Base-by-base conservation (phyloP, 116 monocot genomes). In the Phalaenopsis hybrid region DNA sequence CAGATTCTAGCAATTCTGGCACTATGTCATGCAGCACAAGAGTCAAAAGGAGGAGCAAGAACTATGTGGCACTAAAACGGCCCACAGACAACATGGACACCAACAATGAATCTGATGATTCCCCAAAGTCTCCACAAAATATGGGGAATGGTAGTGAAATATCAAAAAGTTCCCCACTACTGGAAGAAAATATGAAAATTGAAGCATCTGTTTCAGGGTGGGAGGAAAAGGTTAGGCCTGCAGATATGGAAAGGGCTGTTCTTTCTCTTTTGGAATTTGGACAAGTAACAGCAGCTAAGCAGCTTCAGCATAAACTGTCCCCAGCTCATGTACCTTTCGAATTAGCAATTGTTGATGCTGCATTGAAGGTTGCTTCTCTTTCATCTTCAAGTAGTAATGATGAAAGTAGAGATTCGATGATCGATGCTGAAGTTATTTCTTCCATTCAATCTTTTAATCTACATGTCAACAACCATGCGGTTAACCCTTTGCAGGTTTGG, bases 201-300 rank as follows among this genome's bases (percentile, higher is more conserved):
- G 99, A 94, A 83, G 75, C 84, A 65, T 86, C 90, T 70, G 79
- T 99, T 52, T 90, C 90, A 57, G 92, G 85, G 78, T 99, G 99
- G 99, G 99, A 99, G 73, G 92, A 95, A 84, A 95, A 85, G 79
- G 83, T 95, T n/a, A 87, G 82, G 78, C 92, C 92, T 81, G 91
- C 89, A 78, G 95, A 99, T 57, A 80, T 99, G 81, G 95, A 99
- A 86, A 94, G 84, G 79, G 95, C 99, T 81, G 84, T 99, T 76
- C 92, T 95, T 79, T 94, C 99, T 50, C 83, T 99, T 10, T 83
- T 99, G 83, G 99, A 99, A 82, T 99, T 93, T 88, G 99, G 99
- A 57, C 99, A 99, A 82, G 85, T 99, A 85, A 81, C 87, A 63
- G 99, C 99, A 83, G 95, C 99, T 68, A 99, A 88, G 82, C 99